Percentiles rank a stretch among this genome's conserved stretches.
Evolutionary conservation across 2,329 filamentous ascomycete genomes (phyloP).

Genomic region (Neurospora crassa): DNA sequence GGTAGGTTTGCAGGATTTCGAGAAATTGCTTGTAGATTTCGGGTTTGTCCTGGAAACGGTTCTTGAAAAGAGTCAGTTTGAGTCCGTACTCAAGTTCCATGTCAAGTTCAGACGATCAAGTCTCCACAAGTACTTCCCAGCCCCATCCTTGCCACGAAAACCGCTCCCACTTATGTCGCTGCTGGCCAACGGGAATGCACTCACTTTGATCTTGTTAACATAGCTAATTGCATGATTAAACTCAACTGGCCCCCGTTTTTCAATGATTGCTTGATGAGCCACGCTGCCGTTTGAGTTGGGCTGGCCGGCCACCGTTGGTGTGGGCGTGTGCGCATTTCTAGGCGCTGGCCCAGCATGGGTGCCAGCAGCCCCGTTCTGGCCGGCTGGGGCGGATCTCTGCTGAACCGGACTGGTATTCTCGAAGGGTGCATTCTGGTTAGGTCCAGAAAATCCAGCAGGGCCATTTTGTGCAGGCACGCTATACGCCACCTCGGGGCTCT

Average conservation of each 20-base stretch:
- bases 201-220: conserved; percentile 98
- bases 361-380: conserved; percentile 26
- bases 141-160: conserved; percentile 7
- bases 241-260: conserved; percentile 89
- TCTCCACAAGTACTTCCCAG: conserved; percentile 13
- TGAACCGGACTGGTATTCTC: conserved; percentile 23
- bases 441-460: conserved; percentile 29
- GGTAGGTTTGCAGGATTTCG: conserved; percentile 96
- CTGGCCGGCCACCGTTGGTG: conserved; percentile 40
- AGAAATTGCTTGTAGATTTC: conserved; percentile 99
- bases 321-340: conserved; percentile 49
- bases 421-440: conserved; percentile 30
- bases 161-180: neutral
- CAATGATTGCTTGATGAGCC: conserved; percentile 52
- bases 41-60: conserved; percentile 90
- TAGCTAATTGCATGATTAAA: conserved; percentile 99
- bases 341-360: conserved; percentile 33
- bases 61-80: conserved; percentile 42
- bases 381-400: conserved; percentile 22
- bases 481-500: conserved; percentile 54
- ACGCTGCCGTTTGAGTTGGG: conserved; percentile 53
- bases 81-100: conserved; percentile 1
- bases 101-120: conserved; percentile 5
- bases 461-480: conserved; percentile 46
- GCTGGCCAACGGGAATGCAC: conserved; percentile 16